These are phyloP conservation scores for Neurospora crassa DNA, from an alignment of 2,329 filamentous ascomycete species.

Conservation along the genomic window DNA sequence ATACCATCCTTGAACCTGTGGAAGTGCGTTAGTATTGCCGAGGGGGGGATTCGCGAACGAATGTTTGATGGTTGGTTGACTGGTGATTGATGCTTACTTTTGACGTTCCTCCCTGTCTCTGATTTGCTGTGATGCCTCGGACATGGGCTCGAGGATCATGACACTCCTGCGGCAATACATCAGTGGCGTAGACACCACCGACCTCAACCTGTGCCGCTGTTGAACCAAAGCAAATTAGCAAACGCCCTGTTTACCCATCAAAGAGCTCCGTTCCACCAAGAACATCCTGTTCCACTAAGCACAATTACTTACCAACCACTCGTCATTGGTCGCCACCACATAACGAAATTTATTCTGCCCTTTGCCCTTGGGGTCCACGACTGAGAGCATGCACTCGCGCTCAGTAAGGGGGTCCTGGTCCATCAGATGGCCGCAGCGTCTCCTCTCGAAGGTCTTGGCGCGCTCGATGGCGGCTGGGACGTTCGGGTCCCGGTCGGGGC, in stretches of 20 bases:
- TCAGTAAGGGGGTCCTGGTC: slow-evolving; percentile 59
- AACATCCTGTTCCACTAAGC: slow-evolving; percentile 25
- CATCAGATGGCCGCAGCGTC: slow-evolving; percentile 69
- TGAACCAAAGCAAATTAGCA: background rate
- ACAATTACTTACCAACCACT: slow-evolving; percentile 31
- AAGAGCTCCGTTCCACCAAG: slow-evolving; percentile 6
- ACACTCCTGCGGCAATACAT: slow-evolving; percentile 73
- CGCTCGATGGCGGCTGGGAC: slow-evolving; percentile 64
- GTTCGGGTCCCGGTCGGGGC: slow-evolving; percentile 42
- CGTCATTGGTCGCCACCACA: slow-evolving; percentile 66
- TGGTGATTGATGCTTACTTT: slow-evolving; percentile 38
- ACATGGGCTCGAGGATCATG: slow-evolving; percentile 49
- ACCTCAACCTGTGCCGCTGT: slow-evolving; percentile 16
- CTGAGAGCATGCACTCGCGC: slow-evolving; percentile 56
- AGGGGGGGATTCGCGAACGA: no score
- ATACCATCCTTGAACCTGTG: slow-evolving; percentile 22
- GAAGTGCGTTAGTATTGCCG: slow-evolving; percentile 1
- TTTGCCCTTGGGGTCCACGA: slow-evolving; percentile 66
- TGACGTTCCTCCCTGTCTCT: slow-evolving; percentile 59
- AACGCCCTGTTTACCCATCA: background rate
- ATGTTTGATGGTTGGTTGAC: background rate
- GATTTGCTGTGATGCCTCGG: slow-evolving; percentile 51
- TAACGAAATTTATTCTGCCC: slow-evolving; percentile 71
- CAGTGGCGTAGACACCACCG: slow-evolving; percentile 38
- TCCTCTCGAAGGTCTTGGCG: slow-evolving; percentile 63